Percentiles rank a stretch among this genome's conserved stretches.
These are phyloP conservation scores for Camelina sativa DNA, from an alignment of 345 rosid genomes.

Conservation along the genomic window DNA sequence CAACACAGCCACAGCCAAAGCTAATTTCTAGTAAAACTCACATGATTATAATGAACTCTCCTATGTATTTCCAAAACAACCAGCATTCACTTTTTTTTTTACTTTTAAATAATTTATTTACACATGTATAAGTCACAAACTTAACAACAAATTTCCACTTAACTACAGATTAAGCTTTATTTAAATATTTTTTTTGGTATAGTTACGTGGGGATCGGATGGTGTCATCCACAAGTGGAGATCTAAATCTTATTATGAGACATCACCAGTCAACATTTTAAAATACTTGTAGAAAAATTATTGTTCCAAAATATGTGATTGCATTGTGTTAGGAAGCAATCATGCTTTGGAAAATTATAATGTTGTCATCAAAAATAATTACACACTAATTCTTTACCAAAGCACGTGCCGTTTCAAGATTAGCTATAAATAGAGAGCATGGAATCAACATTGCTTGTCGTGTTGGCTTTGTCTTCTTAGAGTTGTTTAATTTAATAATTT, in stretches of 20 bases:
- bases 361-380: slow-evolving; percentile 19
- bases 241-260: not conserved
- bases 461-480: slow-evolving; percentile 37
- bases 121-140: not conserved
- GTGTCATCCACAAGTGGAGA: slow-evolving; percentile 1
- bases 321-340: slow-evolving; percentile 25
- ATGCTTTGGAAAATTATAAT: slow-evolving; percentile 16
- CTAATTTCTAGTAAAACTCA: slow-evolving; percentile 21
- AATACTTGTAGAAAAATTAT: not conserved
- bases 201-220: not conserved
- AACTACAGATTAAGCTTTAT: not conserved
- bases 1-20: slow-evolving; percentile 27
- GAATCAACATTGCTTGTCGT: slow-evolving; percentile 51
- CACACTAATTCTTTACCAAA: slow-evolving; percentile 26
- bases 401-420: slow-evolving; percentile 34
- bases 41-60: slow-evolving; percentile 3
- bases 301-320: not conserved
- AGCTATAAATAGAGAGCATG: slow-evolving; percentile 17
- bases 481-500: slow-evolving; percentile 17
- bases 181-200: not conserved
- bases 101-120: not conserved
- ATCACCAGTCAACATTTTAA: slow-evolving; percentile 9
- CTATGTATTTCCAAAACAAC: not conserved
- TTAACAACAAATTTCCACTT: slow-evolving; percentile 5
- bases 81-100: not conserved